Conservation (phyloP, 768 basidiomycete species). For the Termitomyces bulborhizus region DNA sequence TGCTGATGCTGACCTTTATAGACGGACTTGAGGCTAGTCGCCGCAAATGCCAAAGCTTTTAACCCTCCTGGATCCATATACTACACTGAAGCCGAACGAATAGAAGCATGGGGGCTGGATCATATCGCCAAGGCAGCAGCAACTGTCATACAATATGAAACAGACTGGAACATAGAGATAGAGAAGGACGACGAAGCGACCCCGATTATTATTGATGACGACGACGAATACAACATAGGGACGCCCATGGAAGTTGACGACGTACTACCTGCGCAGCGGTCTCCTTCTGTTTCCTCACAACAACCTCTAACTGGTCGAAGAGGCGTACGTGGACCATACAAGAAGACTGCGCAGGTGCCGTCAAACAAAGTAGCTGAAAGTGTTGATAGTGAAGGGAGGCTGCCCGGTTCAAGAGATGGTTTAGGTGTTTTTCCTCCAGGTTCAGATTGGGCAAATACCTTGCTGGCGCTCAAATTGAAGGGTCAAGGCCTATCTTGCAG, state of each 20-base stretch:
- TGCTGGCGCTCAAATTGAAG: constrained; percentile 72
- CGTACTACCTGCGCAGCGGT: constrained; percentile 30
- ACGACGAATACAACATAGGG: constrained; percentile 26
- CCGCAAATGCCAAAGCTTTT: constrained; percentile 67
- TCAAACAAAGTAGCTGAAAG: constrained; percentile 30
- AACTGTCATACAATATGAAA: constrained; percentile 76
- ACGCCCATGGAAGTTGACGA: constrained; percentile 45
- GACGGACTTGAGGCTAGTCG: constrained; percentile 70
- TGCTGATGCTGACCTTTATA: constrained; percentile 19
- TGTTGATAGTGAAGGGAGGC: constrained; percentile 63
- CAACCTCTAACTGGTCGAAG: constrained; percentile 31
- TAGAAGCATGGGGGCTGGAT: constrained; percentile 67
- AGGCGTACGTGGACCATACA: constrained; percentile 48
- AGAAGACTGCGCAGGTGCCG: constrained; percentile 26
- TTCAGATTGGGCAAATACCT: constrained; percentile 65
- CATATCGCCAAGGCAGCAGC: constrained; percentile 66
- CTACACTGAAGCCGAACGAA: constrained; percentile 63
- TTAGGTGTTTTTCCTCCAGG: constrained; percentile 66
- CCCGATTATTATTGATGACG: constrained; percentile 32
- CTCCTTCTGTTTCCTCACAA: constrained; percentile 40
- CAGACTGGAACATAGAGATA: constrained; percentile 79
- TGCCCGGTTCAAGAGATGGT: constrained; percentile 76
- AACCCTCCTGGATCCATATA: constrained; percentile 74
- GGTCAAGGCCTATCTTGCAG: constrained; percentile 29
- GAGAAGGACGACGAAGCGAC: constrained; percentile 56